A percentile compares a stretch with the other conserved stretches of the same genome.
Conservation (phyloP, 371 early-diverging fungal genomes). For the Saksenaea vasiformis region DNA sequence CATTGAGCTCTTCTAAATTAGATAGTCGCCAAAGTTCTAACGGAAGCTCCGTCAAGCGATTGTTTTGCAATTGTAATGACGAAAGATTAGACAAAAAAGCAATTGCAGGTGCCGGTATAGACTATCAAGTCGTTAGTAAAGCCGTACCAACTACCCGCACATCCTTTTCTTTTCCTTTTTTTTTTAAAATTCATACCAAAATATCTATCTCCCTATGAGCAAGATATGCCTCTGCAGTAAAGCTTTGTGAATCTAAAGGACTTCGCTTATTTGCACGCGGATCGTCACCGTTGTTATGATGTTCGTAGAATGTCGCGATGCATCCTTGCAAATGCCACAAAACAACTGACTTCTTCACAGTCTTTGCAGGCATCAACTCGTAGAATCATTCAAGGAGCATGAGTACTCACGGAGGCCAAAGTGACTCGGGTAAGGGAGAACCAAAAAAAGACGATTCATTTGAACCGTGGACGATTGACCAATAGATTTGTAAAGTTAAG, state of each 20-base stretch:
- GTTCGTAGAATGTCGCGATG: conserved; percentile 27
- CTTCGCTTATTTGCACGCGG: conserved; percentile 16
- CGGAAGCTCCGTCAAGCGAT: conserved; percentile 77
- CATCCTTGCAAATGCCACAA: conserved; percentile 34
- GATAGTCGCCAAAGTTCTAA: conserved; percentile 70
- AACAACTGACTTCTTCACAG: conserved; percentile 18
- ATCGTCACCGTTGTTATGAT: neutral
- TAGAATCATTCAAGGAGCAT: conserved; percentile 4
- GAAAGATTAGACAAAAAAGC: conserved; percentile 55
- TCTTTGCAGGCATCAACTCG: conserved; percentile 4
- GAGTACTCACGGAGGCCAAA: neutral
- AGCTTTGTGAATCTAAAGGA: conserved; percentile 20
- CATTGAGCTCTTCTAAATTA: conserved; percentile 73
- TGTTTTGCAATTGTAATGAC: conserved; percentile 89
- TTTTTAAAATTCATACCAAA: no score
- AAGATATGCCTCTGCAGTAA: conserved; percentile 25
- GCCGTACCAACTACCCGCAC: neutral
- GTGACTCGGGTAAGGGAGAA: neutral
- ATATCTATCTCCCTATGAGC: conserved; percentile 24
- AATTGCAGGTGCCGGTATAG: conserved; percentile 44
- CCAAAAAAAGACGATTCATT: neutral
- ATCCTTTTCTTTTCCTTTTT: neutral
- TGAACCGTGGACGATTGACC: no score
- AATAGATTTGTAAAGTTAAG: no score
- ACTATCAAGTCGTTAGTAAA: no score